These are phyloP conservation scores for Pilaira anomala DNA, from an alignment of 192 early-diverging fungal genomes.

Conservation along the genomic window DNA sequence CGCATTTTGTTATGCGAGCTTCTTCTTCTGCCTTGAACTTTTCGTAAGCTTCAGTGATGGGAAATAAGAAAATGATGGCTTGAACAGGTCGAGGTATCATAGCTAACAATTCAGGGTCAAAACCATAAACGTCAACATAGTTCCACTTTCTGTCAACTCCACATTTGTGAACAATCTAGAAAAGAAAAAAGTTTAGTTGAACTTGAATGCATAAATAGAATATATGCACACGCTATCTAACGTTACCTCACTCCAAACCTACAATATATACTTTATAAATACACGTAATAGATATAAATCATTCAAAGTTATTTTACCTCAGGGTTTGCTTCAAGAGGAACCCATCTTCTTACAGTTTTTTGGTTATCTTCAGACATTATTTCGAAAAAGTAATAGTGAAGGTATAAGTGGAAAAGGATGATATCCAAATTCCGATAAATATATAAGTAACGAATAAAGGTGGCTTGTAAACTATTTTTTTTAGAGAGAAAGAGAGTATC, in stretches of 20 bases:
- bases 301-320: constrained; percentile 48
- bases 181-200: neutral
- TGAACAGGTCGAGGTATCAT: constrained; percentile 80
- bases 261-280: neutral
- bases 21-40: constrained; percentile 49
- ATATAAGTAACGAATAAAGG: too few species aligned
- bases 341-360: constrained; percentile 56
- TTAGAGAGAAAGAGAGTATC: too few species aligned
- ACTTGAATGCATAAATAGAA: neutral
- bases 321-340: constrained; percentile 89
- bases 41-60: constrained; percentile 62
- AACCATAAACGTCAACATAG: constrained; percentile 82
- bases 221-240: neutral
- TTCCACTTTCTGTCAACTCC: constrained; percentile 61
- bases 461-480: too few species aligned
- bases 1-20: constrained; percentile 39
- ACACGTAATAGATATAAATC: neutral
- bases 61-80: constrained; percentile 91
- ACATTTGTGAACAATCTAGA: constrained; percentile 63
- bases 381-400: too few species aligned
- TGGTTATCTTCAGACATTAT: neutral
- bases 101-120: constrained; percentile 78
- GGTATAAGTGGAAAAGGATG: too few species aligned
- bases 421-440: too few species aligned
- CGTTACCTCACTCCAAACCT: constrained; percentile 68